These are phyloP conservation scores for Vigna trinervia DNA, from an alignment of 306 rosid genomes.

Conservation along the genomic window DNA sequence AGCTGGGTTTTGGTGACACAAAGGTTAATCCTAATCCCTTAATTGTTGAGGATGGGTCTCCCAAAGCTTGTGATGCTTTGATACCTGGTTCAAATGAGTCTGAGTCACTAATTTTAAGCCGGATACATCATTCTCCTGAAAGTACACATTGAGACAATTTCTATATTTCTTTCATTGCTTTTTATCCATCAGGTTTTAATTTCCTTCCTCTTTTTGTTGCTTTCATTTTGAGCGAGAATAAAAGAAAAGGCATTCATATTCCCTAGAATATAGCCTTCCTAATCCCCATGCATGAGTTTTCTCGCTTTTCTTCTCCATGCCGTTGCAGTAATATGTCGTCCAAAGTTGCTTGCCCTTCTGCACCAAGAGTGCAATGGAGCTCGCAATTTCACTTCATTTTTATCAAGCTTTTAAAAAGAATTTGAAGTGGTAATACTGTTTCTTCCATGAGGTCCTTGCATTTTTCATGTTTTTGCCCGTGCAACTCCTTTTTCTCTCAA, in stretches of 20 bases:
- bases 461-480: conserved; percentile 6
- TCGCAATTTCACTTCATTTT: conserved; percentile 20
- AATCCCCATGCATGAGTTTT: conserved; percentile 39
- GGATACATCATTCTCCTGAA: conserved; percentile 99
- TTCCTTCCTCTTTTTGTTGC: conserved; percentile 51
- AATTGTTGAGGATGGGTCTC: conserved; percentile 69
- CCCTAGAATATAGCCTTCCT: conserved; percentile 35
- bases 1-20: conserved; percentile 60
- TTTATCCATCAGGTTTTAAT: conserved; percentile 57
- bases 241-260: conserved; percentile 56
- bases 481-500: neutral
- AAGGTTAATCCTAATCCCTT: conserved; percentile 69
- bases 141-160: conserved; percentile 99
- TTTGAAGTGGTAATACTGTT: neutral
- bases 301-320: conserved; percentile 39
- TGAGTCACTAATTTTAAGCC: conserved; percentile 97
- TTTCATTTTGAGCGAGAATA: conserved; percentile 55
- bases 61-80: conserved; percentile 89
- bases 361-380: conserved; percentile 17
- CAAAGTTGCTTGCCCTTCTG: neutral
- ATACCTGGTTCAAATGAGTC: conserved; percentile 93
- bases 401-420: too few relatives aligned
- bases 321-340: conserved; percentile 10
- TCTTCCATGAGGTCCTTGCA: neutral
- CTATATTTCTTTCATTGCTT: conserved; percentile 66